These are phyloP conservation scores for Schwanniomyces etchellsii DNA, from an alignment of 1,139 yeast species.

Conservation along the genomic window DNA sequence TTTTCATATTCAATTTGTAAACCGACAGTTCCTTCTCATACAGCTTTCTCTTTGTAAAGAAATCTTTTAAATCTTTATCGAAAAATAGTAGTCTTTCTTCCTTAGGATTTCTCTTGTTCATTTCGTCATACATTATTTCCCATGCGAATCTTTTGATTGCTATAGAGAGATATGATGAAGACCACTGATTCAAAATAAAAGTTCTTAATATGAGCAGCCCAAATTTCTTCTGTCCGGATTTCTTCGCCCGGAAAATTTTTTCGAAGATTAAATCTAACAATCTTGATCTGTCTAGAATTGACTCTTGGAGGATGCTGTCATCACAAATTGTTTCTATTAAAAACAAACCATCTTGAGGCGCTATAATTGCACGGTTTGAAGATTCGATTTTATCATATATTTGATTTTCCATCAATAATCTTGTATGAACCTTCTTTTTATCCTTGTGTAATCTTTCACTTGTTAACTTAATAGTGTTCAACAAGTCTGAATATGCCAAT, in stretches of 20 bases:
- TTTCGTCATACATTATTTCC: slow-evolving; percentile 22
- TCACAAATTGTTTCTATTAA: slow-evolving; percentile 40
- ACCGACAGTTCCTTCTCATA: slow-evolving; percentile 42
- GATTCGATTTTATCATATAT: slow-evolving; percentile 36
- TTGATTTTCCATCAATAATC: slow-evolving; percentile 34
- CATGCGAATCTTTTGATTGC: slow-evolving; percentile 30
- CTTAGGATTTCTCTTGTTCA: slow-evolving; percentile 13
- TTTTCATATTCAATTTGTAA: slow-evolving; percentile 40
- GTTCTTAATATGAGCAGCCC: slow-evolving; percentile 33
- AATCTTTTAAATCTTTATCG: slow-evolving; percentile 24
- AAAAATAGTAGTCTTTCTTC: slow-evolving; percentile 28
- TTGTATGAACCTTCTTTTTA: slow-evolving; percentile 17
- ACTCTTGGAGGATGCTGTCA: slow-evolving; percentile 20
- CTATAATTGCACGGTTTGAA: slow-evolving; percentile 45
- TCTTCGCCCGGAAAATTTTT: slow-evolving; percentile 23
- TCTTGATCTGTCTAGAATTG: slow-evolving; percentile 24
- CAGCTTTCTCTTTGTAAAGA: slow-evolving; percentile 28
- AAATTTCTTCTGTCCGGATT: slow-evolving; percentile 28
- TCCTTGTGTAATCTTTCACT: slow-evolving; percentile 14
- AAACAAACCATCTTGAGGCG: slow-evolving; percentile 57
- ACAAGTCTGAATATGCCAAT: slow-evolving; percentile 18
- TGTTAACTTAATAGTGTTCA: slow-evolving; percentile 15
- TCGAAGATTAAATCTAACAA: slow-evolving; percentile 21
- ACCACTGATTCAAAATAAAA: slow-evolving; percentile 41
- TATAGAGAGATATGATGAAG: slow-evolving; percentile 25